These are phyloP conservation scores for Talaromyces proteolyticus DNA, from an alignment of 495 filamentous ascomycete genomes.

Conservation along the genomic window DNA sequence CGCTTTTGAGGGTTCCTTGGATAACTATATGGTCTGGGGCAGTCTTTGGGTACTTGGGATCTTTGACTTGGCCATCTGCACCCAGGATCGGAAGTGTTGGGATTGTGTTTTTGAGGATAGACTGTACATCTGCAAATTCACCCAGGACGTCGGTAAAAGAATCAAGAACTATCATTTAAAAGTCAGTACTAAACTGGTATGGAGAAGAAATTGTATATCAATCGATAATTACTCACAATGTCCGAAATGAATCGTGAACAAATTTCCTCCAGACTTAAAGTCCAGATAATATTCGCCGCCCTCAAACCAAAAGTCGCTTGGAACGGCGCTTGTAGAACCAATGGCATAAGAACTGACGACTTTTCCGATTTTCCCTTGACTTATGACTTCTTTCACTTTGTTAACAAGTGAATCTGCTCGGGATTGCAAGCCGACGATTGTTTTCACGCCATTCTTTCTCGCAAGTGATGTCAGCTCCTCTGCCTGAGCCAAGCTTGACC, in stretches of 20 bases:
- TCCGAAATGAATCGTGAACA: conserved; percentile 44
- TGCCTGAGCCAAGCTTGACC: conserved; percentile 14
- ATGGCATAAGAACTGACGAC: conserved; percentile 46
- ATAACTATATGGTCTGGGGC: conserved; percentile 40
- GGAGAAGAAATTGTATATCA: neutral
- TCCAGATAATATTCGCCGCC: conserved; percentile 37
- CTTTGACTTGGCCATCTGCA: conserved; percentile 14
- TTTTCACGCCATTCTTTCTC: conserved; percentile 28
- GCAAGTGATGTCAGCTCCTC: conserved; percentile 35
- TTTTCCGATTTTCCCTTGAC: conserved; percentile 42
- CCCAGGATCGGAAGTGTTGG: conserved; percentile 27
- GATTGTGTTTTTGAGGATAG: conserved; percentile 37
- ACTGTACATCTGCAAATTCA: conserved; percentile 28
- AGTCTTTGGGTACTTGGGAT: conserved; percentile 28
- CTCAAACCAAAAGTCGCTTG: conserved; percentile 21
- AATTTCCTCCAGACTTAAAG: conserved; percentile 44
- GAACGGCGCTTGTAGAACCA: conserved; percentile 23
- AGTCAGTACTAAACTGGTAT: too few species aligned
- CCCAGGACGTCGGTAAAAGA: conserved; percentile 34
- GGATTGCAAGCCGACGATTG: conserved; percentile 29
- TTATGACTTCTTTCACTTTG: conserved; percentile 40
- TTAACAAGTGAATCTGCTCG: conserved; percentile 32
- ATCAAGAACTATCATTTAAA: conserved; percentile 20
- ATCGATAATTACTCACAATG: conserved; percentile 30
- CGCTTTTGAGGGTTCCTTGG: conserved; percentile 36